Conservation (phyloP, 371 early-diverging fungal species). For the Mucor mucedo region DNA sequence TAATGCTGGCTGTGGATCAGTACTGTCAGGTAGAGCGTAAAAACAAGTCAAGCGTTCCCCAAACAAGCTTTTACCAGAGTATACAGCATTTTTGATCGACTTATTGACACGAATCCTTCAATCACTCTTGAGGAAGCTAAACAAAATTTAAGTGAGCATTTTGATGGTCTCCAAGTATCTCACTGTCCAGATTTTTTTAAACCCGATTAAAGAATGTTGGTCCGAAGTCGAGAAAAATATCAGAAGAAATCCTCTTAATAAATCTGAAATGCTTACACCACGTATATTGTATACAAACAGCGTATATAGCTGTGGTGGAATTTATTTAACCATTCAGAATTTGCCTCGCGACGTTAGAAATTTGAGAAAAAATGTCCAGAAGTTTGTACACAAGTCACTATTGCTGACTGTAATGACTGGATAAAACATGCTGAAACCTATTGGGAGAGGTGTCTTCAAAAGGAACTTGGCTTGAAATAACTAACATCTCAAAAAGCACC, state of each 20-base stretch:
- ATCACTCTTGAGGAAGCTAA: constrained; percentile 25
- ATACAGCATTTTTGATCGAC: constrained; percentile 22
- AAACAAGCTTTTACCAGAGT: constrained; percentile 17
- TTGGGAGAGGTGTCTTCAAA: too few species aligned
- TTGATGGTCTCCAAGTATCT: constrained; percentile 19
- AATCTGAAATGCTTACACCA: constrained; percentile 12
- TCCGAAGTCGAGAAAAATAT: too few species aligned
- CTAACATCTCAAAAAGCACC: too few species aligned
- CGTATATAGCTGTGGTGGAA: too few species aligned
- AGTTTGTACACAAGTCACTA: constrained; percentile 13
- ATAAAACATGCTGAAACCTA: too few species aligned
- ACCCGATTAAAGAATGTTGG: too few species aligned
- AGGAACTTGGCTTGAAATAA: too few species aligned
- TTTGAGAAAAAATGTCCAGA: too few species aligned
- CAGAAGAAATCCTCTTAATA: too few species aligned
- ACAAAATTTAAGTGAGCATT: constrained; percentile 17
- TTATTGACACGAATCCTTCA: constrained; percentile 20
- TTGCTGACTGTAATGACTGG: not conserved
- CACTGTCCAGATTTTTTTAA: constrained; percentile 2
- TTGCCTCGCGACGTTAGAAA: too few species aligned
- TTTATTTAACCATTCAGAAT: too few species aligned
- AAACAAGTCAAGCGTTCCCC: constrained; percentile 8
- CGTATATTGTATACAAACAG: too few species aligned
- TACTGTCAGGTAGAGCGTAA: constrained; percentile 10
- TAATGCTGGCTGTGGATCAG: constrained; percentile 20